Evolutionary conservation across 106 monocot genomes (phyloP).

Genomic region (Triglochin maritima): DNA sequence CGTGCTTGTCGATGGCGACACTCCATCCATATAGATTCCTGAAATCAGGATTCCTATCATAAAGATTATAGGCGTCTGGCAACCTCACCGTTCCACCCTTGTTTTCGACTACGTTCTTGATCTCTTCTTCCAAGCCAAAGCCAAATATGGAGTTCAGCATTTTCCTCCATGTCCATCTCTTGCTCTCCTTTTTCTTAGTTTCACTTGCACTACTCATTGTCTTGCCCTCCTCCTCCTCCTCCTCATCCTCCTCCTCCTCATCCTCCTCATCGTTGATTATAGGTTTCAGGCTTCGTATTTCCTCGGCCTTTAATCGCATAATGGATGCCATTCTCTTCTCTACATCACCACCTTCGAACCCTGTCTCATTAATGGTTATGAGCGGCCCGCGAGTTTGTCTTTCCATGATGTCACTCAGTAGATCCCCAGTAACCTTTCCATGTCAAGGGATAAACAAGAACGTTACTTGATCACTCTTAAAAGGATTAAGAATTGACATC

Average conservation of each 20-base stretch:
- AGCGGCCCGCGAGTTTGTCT: slow-evolving; percentile 37
- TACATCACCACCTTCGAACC: slow-evolving; percentile 2
- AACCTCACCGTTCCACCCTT: slow-evolving; percentile 10
- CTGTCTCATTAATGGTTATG: slow-evolving; percentile 23
- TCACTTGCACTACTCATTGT: neutral
- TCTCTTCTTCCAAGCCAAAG: neutral
- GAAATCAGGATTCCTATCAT: slow-evolving; percentile 44
- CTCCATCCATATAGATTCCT: slow-evolving; percentile 60
- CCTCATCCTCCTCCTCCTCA: slow-evolving; percentile 7
- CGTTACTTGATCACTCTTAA: neutral
- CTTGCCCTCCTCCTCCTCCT: neutral
- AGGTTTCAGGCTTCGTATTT: neutral
- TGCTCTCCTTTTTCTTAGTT: neutral
- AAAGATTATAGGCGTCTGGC: slow-evolving; percentile 67
- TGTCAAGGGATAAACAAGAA: neutral
- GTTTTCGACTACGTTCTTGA: neutral
- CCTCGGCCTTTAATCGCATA: neutral
- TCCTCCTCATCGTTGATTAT: slow-evolving; percentile 1
- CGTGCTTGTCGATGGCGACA: slow-evolving; percentile 43
- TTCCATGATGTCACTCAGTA: slow-evolving; percentile 20
- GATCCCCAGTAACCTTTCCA: slow-evolving; percentile 43
- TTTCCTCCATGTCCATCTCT: slow-evolving; percentile 33
- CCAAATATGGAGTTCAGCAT: slow-evolving; percentile 31
- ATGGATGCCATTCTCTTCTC: slow-evolving; percentile 1
- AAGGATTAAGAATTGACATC: no score